phyloP scores from a whole-genome alignment of 106 monocot genomes.

The Xerophyta viscosa region DNA sequence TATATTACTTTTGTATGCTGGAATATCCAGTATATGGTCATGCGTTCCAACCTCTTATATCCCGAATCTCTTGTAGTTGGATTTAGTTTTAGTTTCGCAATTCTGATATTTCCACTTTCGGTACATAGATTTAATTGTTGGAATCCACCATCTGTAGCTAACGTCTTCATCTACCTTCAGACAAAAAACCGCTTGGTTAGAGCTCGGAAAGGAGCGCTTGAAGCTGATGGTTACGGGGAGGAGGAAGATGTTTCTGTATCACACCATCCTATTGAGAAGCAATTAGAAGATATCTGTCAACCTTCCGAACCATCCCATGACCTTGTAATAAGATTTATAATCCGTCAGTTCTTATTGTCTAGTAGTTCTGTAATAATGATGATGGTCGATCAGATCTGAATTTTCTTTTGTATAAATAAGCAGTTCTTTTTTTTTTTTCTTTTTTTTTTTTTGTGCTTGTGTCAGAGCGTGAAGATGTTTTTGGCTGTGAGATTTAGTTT shows the following conservation, averaged over 20 bases:
- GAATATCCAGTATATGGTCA: background rate
- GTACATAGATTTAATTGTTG: background rate
- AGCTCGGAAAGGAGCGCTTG: slow-evolving; percentile 43
- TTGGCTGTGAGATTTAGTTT: no score
- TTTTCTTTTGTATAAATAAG: no score
- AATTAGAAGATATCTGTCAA: slow-evolving; percentile 29
- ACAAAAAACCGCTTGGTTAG: slow-evolving; percentile 29
- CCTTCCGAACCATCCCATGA: slow-evolving; percentile 32
- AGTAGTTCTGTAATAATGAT: background rate
- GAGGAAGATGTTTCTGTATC: slow-evolving; percentile 41
- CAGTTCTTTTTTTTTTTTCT: background rate
- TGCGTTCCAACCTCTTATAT: background rate
- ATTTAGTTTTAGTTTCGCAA: no score
- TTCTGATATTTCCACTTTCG: background rate
- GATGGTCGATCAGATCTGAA: no score
- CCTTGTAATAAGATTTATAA: slow-evolving; percentile 19
- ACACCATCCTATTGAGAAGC: slow-evolving; percentile 40
- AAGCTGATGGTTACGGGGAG: slow-evolving; percentile 55
- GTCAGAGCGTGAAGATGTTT: no score
- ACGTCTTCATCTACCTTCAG: slow-evolving; percentile 7
- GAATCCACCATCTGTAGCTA: background rate
- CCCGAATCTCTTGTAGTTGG: no score
- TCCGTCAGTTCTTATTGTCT: background rate
- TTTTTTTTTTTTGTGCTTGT: background rate
- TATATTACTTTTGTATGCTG: no score